These are phyloP conservation scores for Diatrype stigma DNA, from an alignment of 2,329 filamentous ascomycete species.

Conservation along the genomic window DNA sequence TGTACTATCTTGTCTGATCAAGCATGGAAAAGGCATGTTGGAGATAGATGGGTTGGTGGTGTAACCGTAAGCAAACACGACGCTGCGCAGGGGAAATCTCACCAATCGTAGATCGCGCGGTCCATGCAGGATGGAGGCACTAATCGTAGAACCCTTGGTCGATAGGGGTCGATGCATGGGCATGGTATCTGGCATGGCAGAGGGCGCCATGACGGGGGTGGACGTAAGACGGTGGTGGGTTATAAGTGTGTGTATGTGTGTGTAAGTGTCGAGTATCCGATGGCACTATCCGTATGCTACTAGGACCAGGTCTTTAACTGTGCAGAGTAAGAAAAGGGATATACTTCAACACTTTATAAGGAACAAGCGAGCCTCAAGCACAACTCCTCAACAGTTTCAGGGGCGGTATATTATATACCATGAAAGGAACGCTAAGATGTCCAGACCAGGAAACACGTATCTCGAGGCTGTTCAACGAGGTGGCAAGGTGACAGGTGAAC, in stretches of 20 bases:
- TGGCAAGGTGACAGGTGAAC: constrained; percentile 3
- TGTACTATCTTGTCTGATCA: too few relatives aligned
- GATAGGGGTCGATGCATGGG: constrained; percentile 41
- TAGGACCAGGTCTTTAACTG: not conserved
- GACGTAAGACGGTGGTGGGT: constrained; percentile 33
- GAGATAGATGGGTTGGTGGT: constrained; percentile 16
- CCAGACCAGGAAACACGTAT: not conserved
- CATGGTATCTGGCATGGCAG: constrained; percentile 40
- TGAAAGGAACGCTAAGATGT: not conserved
- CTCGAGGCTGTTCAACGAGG: not conserved
- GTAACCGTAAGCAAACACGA: constrained; percentile 22
- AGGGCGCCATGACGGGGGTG: constrained; percentile 41
- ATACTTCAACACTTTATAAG: not conserved
- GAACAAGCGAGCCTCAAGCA: not conserved
- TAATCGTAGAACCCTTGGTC: constrained; percentile 41
- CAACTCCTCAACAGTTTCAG: not conserved
- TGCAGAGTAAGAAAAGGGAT: not conserved
- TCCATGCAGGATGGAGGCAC: constrained; percentile 54
- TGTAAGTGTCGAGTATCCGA: constrained; percentile 4
- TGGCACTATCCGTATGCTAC: not conserved
- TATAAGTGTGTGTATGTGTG: constrained; percentile 7
- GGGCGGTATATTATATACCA: too few relatives aligned
- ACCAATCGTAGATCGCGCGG: constrained; percentile 55
- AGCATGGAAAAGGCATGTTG: too few relatives aligned
- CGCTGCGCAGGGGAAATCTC: constrained; percentile 24